These are phyloP conservation scores for Acacia pycnantha DNA, from an alignment of 331 rosid genomes.

Conservation along the genomic window DNA sequence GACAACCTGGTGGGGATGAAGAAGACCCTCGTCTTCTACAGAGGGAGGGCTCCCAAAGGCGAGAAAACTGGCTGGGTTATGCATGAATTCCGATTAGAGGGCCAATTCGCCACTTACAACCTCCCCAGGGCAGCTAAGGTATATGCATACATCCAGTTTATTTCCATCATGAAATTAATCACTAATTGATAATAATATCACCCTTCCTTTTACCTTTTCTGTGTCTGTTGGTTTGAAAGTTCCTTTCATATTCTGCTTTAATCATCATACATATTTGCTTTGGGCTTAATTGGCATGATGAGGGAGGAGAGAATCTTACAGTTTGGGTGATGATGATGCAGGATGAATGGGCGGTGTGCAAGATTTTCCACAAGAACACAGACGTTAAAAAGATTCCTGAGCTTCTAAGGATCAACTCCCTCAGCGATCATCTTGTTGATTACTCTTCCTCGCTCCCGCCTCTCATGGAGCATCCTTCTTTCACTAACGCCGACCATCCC, in stretches of 20 bases:
- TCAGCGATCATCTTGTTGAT: conserved; percentile 49
- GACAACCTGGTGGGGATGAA: conserved; percentile 84
- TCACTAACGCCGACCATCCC: conserved; percentile 13
- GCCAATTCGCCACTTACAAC: conserved; percentile 42
- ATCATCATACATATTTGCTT: not conserved
- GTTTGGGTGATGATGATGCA: conserved; percentile 17
- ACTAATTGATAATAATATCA: not conserved
- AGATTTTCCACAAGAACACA: conserved; percentile 75
- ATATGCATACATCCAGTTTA: not conserved
- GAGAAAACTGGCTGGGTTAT: conserved; percentile 94
- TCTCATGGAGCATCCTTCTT: conserved; percentile 56
- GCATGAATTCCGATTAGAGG: conserved; percentile 91
- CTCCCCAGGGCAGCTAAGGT: conserved; percentile 70
- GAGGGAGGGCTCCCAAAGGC: conserved; percentile 95
- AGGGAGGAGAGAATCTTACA: conserved; percentile 21
- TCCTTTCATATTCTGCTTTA: conserved; percentile 43
- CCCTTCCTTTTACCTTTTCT: conserved; percentile 14
- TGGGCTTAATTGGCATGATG: not conserved
- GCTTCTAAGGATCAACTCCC: conserved; percentile 47
- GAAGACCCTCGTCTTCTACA: conserved; percentile 92
- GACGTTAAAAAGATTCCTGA: conserved; percentile 38
- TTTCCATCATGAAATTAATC: conserved; percentile 11
- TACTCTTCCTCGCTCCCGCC: conserved; percentile 74
- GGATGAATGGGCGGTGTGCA: conserved; percentile 95
- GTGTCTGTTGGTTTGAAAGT: conserved; percentile 37